Percentiles rank a stretch among this genome's conserved stretches.
These are phyloP conservation scores for Entomophthora muscae DNA, from an alignment of 371 early-diverging fungal genomes.

Conservation along the genomic window DNA sequence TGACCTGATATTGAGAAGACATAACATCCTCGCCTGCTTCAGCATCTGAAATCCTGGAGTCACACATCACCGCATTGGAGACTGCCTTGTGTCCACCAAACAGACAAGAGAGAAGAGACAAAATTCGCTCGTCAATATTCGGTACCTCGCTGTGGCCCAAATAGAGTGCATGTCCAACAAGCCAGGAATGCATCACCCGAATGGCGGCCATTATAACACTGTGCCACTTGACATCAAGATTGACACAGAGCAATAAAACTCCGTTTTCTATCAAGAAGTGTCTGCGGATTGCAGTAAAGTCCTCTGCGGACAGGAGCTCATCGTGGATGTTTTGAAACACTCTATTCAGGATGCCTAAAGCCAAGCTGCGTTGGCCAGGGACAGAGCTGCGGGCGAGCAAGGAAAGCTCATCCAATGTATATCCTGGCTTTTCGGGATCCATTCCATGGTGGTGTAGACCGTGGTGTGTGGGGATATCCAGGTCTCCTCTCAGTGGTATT, in stretches of 20 bases:
- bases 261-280: not conserved
- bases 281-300: not conserved
- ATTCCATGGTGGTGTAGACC: conserved; percentile 84
- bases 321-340: not conserved
- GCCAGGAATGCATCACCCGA: not conserved
- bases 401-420: conserved; percentile 66
- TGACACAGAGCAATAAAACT: not conserved
- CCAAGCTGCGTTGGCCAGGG: conserved; percentile 61
- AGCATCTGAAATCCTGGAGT: not conserved
- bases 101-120: not conserved
- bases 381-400: conserved; percentile 64
- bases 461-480: conserved; percentile 31
- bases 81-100: not conserved
- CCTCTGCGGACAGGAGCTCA: not conserved
- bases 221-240: not conserved
- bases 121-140: not conserved
- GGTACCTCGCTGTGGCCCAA: not conserved
- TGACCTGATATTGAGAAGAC: not conserved
- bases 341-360: conserved; percentile 28
- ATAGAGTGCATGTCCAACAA: not conserved
- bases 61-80: not conserved
- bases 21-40: not conserved
- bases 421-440: conserved; percentile 66
- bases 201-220: not conserved
- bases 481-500: conserved; percentile 24